Evolutionary conservation across 169 alveolate species (phyloP).

Genomic region (Miamiensis avidus): DNA sequence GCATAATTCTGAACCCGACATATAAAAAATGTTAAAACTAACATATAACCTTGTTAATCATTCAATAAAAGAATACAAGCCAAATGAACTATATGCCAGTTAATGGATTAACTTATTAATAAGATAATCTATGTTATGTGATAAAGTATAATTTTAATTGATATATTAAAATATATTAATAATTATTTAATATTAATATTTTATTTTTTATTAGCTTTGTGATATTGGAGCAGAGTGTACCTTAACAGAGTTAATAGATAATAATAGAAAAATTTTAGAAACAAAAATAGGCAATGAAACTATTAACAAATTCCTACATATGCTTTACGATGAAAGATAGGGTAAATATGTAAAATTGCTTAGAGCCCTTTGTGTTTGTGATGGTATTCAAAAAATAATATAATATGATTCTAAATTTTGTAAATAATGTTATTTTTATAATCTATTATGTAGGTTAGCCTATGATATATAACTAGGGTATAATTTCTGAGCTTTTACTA

Average conservation of each 20-base stretch:
- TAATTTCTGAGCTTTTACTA: too few species aligned
- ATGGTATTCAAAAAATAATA: too few species aligned
- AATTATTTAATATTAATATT: too few species aligned
- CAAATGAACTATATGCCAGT: constrained; percentile 8
- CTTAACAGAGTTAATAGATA: background rate
- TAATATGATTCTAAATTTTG: too few species aligned
- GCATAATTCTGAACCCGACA: background rate
- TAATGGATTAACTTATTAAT: constrained; percentile 6
- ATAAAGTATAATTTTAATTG: too few species aligned
- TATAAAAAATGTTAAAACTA: background rate
- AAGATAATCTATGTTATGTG: background rate
- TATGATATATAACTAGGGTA: too few species aligned
- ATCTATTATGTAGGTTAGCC: too few species aligned
- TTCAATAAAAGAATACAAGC: background rate
- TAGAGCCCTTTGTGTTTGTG: background rate
- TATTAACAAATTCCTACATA: constrained; percentile 1
- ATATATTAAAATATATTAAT: too few species aligned
- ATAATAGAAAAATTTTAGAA: constrained; percentile 9
- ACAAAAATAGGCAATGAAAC: background rate
- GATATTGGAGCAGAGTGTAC: constrained; percentile 15
- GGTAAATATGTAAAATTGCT: background rate
- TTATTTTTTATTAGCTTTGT: too few species aligned
- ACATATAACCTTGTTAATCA: background rate
- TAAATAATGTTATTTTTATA: too few species aligned
- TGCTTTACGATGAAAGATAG: background rate